Conservation (phyloP, 129 eudicot species). For the Calendula officinalis region DNA sequence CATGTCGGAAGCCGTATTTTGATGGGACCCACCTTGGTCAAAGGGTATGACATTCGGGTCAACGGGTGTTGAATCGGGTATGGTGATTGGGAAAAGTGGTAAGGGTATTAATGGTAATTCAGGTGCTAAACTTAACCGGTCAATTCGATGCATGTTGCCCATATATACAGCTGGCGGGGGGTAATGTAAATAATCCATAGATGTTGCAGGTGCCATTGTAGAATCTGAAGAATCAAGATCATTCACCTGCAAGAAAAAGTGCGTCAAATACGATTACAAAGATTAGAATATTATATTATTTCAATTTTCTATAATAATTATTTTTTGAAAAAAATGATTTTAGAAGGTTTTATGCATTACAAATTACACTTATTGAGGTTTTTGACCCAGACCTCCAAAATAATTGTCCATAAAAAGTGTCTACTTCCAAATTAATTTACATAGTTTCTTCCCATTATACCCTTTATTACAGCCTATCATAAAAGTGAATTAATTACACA, state of each 20-base stretch:
- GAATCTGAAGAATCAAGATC: conserved; percentile 59
- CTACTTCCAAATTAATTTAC: too few relatives aligned
- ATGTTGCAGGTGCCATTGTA: conserved; percentile 47
- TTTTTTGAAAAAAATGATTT: neutral
- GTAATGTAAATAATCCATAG: conserved; percentile 40
- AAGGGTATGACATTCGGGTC: conserved; percentile 23
- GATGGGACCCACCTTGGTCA: neutral
- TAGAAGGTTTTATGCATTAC: neutral
- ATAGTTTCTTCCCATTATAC: too few relatives aligned
- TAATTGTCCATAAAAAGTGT: too few relatives aligned
- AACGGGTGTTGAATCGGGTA: conserved; percentile 27
- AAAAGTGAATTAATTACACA: too few relatives aligned
- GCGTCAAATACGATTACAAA: neutral
- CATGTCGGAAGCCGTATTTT: conserved; percentile 29
- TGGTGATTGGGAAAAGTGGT: conserved; percentile 30
- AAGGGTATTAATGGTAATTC: conserved; percentile 55
- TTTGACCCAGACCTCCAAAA: too few relatives aligned
- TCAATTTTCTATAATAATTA: neutral
- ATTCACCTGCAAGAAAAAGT: conserved; percentile 45
- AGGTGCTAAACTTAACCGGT: conserved; percentile 45
- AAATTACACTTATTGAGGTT: neutral
- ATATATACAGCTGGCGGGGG: conserved; percentile 54
- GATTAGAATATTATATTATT: neutral
- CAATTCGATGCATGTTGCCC: conserved; percentile 42
- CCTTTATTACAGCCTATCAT: too few relatives aligned